Conservation (phyloP, 768 basidiomycete genomes). For the Russula sp. region DNA sequence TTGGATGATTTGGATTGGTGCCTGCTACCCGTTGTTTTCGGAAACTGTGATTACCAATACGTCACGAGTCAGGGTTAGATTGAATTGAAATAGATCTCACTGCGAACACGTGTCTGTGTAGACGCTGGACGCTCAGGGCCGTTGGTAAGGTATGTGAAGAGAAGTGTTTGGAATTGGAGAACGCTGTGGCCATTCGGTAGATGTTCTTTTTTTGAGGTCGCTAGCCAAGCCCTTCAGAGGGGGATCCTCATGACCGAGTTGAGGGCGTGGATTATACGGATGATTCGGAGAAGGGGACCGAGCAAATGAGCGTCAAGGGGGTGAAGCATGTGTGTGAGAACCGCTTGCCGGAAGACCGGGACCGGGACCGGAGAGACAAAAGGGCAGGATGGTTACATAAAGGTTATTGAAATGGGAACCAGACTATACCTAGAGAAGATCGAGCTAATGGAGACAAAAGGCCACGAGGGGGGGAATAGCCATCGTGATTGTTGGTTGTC, state of each 20-base stretch:
- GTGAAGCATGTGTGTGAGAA: too few relatives aligned
- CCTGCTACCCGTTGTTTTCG: not conserved
- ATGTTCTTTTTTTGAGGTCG: too few relatives aligned
- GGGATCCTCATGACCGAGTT: not conserved
- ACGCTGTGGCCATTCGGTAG: not conserved
- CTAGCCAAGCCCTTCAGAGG: not conserved
- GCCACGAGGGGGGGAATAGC: constrained; percentile 4
- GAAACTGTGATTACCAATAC: not conserved
- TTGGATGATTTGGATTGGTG: not conserved
- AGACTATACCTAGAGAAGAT: too few relatives aligned
- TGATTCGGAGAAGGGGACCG: not conserved
- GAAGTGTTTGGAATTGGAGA: not conserved
- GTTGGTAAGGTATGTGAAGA: not conserved
- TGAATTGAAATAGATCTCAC: not conserved
- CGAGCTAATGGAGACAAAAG: not conserved
- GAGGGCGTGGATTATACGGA: not conserved
- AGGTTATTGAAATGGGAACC: not conserved
- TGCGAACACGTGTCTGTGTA: not conserved
- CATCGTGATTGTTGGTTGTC: constrained; percentile 1
- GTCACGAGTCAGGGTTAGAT: not conserved
- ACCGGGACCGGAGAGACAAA: not conserved
- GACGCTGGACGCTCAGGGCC: not conserved
- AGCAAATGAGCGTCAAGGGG: not conserved
- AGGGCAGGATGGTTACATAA: not conserved
- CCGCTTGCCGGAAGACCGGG: not conserved